phyloP scores from a whole-genome alignment of 2,329 filamentous ascomycete species.

The Microcyclosporella mali region DNA sequence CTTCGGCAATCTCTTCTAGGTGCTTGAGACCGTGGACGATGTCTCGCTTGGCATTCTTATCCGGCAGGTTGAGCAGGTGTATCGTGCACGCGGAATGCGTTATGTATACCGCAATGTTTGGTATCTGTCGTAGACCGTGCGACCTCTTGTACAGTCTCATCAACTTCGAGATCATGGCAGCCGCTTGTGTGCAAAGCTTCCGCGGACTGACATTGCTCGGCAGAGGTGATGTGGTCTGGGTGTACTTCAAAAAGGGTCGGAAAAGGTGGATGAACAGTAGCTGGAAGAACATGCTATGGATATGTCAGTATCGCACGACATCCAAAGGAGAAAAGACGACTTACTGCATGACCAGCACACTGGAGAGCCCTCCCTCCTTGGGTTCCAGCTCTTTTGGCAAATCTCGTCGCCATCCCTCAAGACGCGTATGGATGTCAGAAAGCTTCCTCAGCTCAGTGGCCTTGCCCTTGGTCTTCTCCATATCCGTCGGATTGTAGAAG shows the following conservation, averaged over 20 bases:
- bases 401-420: constrained; percentile 83
- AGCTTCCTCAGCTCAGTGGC: constrained; percentile 84
- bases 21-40: constrained; percentile 87
- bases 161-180: constrained; percentile 84
- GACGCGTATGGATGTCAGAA: constrained; percentile 79
- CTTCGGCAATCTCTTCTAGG: constrained; percentile 89
- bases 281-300: constrained; percentile 87
- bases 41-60: constrained; percentile 83
- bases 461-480: constrained; percentile 61
- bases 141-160: constrained; percentile 88
- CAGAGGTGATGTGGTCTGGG: constrained; percentile 70
- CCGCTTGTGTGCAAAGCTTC: constrained; percentile 84
- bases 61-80: constrained; percentile 84
- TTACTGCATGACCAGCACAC: constrained; percentile 81
- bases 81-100: constrained; percentile 91
- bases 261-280: constrained; percentile 93
- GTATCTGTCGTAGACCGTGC: constrained; percentile 87
- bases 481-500: constrained; percentile 77
- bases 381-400: constrained; percentile 82
- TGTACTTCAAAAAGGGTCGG: constrained; percentile 89
- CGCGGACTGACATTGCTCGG: constrained; percentile 83
- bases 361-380: constrained; percentile 80
- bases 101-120: constrained; percentile 95
- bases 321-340: constrained; percentile 34
- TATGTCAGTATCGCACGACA: constrained; percentile 21